A percentile compares a stretch with the other conserved stretches of the same genome.
Evolutionary conservation across 768 basidiomycete species (phyloP).

Genomic region (Pulveroboletus sp.): DNA sequence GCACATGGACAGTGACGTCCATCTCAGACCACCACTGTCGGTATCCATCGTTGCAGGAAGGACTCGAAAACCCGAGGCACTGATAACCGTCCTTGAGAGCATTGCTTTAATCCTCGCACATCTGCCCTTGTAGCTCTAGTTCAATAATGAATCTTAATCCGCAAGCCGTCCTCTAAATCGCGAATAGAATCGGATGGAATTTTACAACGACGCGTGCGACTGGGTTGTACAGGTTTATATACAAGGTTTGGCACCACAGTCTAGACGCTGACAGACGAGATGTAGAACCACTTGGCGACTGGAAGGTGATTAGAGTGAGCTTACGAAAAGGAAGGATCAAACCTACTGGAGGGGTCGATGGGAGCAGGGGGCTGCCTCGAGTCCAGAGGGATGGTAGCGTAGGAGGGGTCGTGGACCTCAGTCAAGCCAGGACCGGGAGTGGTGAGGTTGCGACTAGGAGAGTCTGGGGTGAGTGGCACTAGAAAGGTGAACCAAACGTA

Average conservation of each 20-base stretch:
- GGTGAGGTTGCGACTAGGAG: slow-evolving; percentile 74
- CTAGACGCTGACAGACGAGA: slow-evolving; percentile 83
- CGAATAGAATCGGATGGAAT: slow-evolving; percentile 1
- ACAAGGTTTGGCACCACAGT: not conserved
- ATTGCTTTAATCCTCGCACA: slow-evolving; percentile 14
- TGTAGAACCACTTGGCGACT: slow-evolving; percentile 96
- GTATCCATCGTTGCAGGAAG: slow-evolving; percentile 72
- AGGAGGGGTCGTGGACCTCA: slow-evolving; percentile 56
- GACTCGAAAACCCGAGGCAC: slow-evolving; percentile 35
- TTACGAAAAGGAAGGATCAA: not conserved
- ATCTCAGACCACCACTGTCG: slow-evolving; percentile 89
- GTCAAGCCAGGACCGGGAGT: slow-evolving; percentile 67
- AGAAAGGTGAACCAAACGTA: slow-evolving; percentile 38
- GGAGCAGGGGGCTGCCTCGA: slow-evolving; percentile 83
- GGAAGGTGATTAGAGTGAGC: slow-evolving; percentile 12
- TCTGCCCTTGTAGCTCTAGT: slow-evolving; percentile 27
- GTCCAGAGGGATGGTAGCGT: slow-evolving; percentile 68
- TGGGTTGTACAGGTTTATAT: not conserved
- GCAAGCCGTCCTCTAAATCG: not conserved
- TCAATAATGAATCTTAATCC: slow-evolving; percentile 5
- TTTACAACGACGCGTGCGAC: not conserved
- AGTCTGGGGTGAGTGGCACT: slow-evolving; percentile 1
- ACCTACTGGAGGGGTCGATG: slow-evolving; percentile 86
- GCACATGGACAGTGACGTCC: slow-evolving; percentile 90
- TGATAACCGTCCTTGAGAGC: slow-evolving; percentile 11